A percentile compares a stretch with the other conserved stretches of the same genome.
These are phyloP conservation scores for Ramularia endophylla DNA, from an alignment of 2,329 filamentous ascomycete genomes.

Conservation along the genomic window DNA sequence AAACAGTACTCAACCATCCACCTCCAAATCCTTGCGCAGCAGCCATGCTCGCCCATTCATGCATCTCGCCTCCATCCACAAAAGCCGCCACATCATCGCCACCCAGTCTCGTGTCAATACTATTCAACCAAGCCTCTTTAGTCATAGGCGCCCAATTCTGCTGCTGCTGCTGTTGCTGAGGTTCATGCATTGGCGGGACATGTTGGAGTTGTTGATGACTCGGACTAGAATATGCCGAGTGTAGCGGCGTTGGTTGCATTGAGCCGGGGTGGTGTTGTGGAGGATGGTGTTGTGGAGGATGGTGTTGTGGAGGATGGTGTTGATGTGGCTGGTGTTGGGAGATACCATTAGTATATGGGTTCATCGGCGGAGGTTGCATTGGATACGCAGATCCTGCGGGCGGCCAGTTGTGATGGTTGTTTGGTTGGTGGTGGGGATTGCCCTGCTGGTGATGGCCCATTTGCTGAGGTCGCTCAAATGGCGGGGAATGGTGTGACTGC, in stretches of 20 bases:
- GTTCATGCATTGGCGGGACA: slow-evolving; percentile 7
- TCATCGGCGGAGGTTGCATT: slow-evolving; percentile 18
- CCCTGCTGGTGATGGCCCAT: slow-evolving; percentile 17
- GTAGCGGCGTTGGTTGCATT: slow-evolving; percentile 7
- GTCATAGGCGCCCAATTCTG: slow-evolving; percentile 22
- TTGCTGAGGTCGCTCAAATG: slow-evolving; percentile 14
- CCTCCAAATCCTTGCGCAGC: slow-evolving; percentile 17
- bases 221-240: slow-evolving; percentile 10
- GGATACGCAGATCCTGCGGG: slow-evolving; percentile 17
- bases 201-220: slow-evolving; percentile 4
- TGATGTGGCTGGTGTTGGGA: slow-evolving; percentile 9
- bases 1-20: slow-evolving; percentile 29
- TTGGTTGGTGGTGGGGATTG: slow-evolving; percentile 21
- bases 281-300: slow-evolving; percentile 4
- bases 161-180: slow-evolving; percentile 10
- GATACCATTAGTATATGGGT: slow-evolving; percentile 17
- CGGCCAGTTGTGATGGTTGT: slow-evolving; percentile 18
- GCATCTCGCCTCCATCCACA: slow-evolving; percentile 33
- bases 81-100: slow-evolving; percentile 38
- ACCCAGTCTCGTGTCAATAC: slow-evolving; percentile 32
- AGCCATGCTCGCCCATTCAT: slow-evolving; percentile 28
- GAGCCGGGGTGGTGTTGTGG: slow-evolving; percentile 6
- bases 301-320: slow-evolving; percentile 2
- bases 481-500: slow-evolving; percentile 23
- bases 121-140: slow-evolving; percentile 32